phyloP scores from a whole-genome alignment of 2,329 filamentous ascomycete genomes.

The Aspergillus fumigatus region DNA sequence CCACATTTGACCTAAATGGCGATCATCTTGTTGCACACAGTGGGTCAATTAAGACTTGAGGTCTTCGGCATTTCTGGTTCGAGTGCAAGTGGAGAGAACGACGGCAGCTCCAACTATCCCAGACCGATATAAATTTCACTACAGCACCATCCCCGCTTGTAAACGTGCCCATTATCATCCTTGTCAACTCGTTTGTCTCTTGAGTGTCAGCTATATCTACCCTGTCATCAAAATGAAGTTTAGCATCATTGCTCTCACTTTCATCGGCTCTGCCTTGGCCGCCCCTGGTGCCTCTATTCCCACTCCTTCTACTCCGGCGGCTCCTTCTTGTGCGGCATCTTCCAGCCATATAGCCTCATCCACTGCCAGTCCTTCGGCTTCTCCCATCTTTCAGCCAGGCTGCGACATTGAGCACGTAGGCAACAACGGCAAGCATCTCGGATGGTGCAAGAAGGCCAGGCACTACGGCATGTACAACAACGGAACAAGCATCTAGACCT shows the following conservation, averaged over 20 bases:
- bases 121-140: background rate
- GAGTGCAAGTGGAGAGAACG: background rate
- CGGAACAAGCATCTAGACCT: background rate
- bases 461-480: background rate
- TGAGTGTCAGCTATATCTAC: background rate
- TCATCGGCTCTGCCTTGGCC: background rate
- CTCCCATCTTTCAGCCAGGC: too few species aligned
- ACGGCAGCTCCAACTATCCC: background rate
- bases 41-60: background rate
- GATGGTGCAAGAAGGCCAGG: background rate
- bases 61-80: background rate
- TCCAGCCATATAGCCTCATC: background rate
- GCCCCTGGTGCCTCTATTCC: background rate
- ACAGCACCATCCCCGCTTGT: background rate
- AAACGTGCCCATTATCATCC: background rate
- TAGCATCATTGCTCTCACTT: background rate
- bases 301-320: too few species aligned
- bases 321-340: too few species aligned
- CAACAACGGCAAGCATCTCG: too few species aligned
- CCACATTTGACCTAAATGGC: background rate
- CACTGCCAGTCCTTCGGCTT: background rate
- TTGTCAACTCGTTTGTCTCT: background rate
- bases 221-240: background rate
- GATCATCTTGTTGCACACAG: too few species aligned
- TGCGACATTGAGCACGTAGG: too few species aligned